Evolutionary conservation across 208 protist species (phyloP).

Genomic region (Blechomonas ayalai): DNA sequence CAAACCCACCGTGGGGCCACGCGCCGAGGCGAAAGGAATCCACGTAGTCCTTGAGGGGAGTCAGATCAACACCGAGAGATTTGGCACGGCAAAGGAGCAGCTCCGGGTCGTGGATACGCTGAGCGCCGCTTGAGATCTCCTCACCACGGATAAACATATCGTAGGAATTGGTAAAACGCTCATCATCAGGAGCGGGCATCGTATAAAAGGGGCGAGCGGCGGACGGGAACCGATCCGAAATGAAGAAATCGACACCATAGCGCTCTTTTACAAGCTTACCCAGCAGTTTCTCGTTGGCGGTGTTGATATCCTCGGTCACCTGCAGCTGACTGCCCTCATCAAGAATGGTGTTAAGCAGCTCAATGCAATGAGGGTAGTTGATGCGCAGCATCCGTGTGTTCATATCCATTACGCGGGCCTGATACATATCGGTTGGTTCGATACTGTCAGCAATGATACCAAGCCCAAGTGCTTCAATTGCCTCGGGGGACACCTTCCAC

Average conservation of each 20-base stretch:
- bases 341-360: slow-evolving; percentile 87
- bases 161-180: slow-evolving; percentile 94
- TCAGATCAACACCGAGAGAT: slow-evolving; percentile 77
- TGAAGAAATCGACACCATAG: slow-evolving; percentile 99
- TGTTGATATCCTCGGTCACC: slow-evolving; percentile 92
- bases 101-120: slow-evolving; percentile 98
- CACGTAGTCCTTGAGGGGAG: slow-evolving; percentile 94
- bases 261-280: slow-evolving; percentile 96
- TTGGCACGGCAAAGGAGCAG: slow-evolving; percentile 87
- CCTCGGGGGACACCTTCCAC: slow-evolving; percentile 76
- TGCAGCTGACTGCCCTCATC: slow-evolving; percentile 77
- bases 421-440: slow-evolving; percentile 72
- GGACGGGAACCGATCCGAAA: slow-evolving; percentile 98
- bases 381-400: slow-evolving; percentile 83
- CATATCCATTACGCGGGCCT: slow-evolving; percentile 70
- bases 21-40: slow-evolving; percentile 97
- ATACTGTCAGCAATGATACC: slow-evolving; percentile 68
- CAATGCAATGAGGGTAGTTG: slow-evolving; percentile 91
- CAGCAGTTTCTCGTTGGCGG: slow-evolving; percentile 94
- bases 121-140: slow-evolving; percentile 99
- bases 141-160: slow-evolving; percentile 99
- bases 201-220: slow-evolving; percentile 99
- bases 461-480: slow-evolving; percentile 76
- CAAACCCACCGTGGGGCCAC: slow-evolving; percentile 98
- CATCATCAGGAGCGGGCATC: slow-evolving; percentile 96